A percentile compares a stretch with the other conserved stretches of the same genome.
Evolutionary conservation across 768 basidiomycete species (phyloP).

Genomic region (Tubosaeta brunneosetosa): DNA sequence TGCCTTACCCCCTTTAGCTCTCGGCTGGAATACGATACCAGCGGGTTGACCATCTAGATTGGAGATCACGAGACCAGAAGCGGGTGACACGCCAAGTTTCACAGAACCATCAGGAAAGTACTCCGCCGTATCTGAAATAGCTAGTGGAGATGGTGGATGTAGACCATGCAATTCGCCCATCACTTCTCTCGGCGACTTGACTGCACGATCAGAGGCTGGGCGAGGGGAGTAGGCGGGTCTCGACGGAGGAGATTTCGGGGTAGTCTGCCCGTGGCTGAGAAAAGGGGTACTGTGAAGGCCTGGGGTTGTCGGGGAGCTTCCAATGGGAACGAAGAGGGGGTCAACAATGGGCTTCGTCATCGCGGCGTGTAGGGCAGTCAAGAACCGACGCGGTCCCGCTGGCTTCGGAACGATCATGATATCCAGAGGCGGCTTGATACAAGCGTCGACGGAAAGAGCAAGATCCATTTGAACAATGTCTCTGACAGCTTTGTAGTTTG

Average conservation of each 20-base stretch:
- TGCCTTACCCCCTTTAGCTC: constrained; percentile 37
- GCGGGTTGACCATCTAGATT: constrained; percentile 90
- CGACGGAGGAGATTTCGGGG: constrained; percentile 41
- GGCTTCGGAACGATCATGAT: constrained; percentile 98
- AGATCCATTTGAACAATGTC: constrained; percentile 68
- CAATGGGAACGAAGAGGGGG: constrained; percentile 90
- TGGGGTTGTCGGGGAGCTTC: constrained; percentile 85
- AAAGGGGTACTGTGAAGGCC: constrained; percentile 48
- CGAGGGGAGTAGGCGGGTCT: constrained; percentile 45
- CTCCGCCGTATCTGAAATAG: constrained; percentile 68
- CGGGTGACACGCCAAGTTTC: constrained; percentile 68
- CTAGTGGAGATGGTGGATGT: constrained; percentile 65
- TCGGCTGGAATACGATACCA: constrained; percentile 95
- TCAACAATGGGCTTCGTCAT: constrained; percentile 83
- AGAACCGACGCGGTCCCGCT: constrained; percentile 87
- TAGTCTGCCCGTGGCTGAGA: constrained; percentile 30
- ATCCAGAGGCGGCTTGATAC: constrained; percentile 61
- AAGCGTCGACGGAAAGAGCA: constrained; percentile 41
- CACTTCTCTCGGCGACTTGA: constrained; percentile 49
- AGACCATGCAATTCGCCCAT: constrained; percentile 34
- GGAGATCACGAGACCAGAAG: constrained; percentile 85
- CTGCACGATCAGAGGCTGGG: constrained; percentile 58
- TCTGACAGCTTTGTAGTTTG: constrained; percentile 84
- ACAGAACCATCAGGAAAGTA: constrained; percentile 60
- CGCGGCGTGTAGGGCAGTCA: constrained; percentile 90